These are phyloP conservation scores for Cyclotella cryptica DNA, from an alignment of 108 stramenopile species.

Conservation along the genomic window DNA sequence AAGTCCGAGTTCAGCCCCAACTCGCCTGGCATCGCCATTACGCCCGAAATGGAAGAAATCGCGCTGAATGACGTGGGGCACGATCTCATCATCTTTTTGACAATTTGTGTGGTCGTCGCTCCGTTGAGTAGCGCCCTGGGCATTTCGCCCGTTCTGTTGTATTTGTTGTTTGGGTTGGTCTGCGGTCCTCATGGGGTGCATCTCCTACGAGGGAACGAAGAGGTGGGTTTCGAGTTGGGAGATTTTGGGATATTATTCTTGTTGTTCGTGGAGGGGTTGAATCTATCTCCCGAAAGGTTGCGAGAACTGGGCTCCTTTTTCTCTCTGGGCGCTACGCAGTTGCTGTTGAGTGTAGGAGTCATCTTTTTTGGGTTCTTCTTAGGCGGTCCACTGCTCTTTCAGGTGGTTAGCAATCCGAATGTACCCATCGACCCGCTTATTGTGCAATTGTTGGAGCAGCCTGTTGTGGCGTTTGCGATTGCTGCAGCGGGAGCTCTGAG, in stretches of 20 bases:
- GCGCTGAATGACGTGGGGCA: slow-evolving; percentile 57
- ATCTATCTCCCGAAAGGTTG: slow-evolving; percentile 64
- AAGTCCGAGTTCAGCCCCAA: slow-evolving; percentile 3
- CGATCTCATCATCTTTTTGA: slow-evolving; percentile 72
- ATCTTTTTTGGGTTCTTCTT: slow-evolving; percentile 69
- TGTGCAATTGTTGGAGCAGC: slow-evolving; percentile 64
- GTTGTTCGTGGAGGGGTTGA: slow-evolving; percentile 74
- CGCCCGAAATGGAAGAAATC: slow-evolving; percentile 49
- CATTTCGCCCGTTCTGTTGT: slow-evolving; percentile 64
- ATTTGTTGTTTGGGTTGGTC: slow-evolving; percentile 61
- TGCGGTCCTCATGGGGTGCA: slow-evolving; percentile 70
- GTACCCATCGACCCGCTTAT: slow-evolving; percentile 68
- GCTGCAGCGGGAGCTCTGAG: slow-evolving; percentile 72
- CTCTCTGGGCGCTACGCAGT: slow-evolving; percentile 63
- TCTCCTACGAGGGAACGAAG: slow-evolving; percentile 57
- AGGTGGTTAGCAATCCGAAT: slow-evolving; percentile 58
- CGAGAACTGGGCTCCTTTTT: slow-evolving; percentile 66
- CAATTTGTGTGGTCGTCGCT: slow-evolving; percentile 60
- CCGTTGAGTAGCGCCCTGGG: slow-evolving; percentile 60
- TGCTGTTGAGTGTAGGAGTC: slow-evolving; percentile 60
- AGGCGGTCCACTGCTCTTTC: slow-evolving; percentile 64
- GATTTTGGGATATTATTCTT: slow-evolving; percentile 87
- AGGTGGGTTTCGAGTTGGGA: slow-evolving; percentile 67
- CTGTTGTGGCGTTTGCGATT: slow-evolving; percentile 73
- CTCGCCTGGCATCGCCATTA: slow-evolving; percentile 6